Conservation (phyloP, 2,329 filamentous ascomycete species). For the Fonsecaea multimorphosa region DNA sequence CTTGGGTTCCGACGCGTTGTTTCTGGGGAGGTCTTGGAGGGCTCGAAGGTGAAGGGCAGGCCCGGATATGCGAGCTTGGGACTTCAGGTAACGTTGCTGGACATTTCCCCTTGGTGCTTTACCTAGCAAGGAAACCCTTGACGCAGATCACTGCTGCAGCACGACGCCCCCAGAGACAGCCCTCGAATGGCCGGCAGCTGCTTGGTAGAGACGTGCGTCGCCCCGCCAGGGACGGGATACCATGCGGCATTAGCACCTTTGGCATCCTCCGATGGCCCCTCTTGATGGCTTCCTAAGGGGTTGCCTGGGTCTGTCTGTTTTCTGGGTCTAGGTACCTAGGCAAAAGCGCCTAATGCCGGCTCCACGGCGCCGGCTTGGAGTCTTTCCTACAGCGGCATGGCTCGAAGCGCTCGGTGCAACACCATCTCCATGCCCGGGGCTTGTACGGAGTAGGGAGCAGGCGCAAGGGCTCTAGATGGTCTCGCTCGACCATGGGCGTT, state of each 20-base stretch:
- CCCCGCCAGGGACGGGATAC: background rate
- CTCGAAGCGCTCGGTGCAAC: constrained; percentile 32
- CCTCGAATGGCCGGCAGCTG: background rate
- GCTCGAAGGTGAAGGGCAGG: background rate
- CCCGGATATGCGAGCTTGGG: background rate
- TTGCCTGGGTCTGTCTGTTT: constrained; percentile 1
- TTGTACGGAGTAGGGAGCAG: background rate
- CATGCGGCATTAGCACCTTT: constrained; percentile 9
- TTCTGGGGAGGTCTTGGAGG: background rate
- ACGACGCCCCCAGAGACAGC: background rate
- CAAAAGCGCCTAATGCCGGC: constrained; percentile 25
- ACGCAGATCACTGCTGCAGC: constrained; percentile 11
- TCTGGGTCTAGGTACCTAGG: constrained; percentile 4
- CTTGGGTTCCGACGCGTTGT: background rate
- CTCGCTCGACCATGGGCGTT: constrained; percentile 2
- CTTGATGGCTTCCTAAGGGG: background rate
- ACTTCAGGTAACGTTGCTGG: background rate
- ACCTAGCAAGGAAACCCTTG: background rate
- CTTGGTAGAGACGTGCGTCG: background rate
- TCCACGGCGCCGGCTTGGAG: constrained; percentile 16
- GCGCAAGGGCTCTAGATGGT: too few relatives aligned
- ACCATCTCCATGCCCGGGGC: constrained; percentile 30
- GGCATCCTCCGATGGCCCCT: background rate
- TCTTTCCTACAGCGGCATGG: constrained; percentile 28
- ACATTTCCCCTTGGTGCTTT: constrained; percentile 3